phyloP scores from a whole-genome alignment of 108 stramenopile genomes.

The Cyclotella cryptica region DNA sequence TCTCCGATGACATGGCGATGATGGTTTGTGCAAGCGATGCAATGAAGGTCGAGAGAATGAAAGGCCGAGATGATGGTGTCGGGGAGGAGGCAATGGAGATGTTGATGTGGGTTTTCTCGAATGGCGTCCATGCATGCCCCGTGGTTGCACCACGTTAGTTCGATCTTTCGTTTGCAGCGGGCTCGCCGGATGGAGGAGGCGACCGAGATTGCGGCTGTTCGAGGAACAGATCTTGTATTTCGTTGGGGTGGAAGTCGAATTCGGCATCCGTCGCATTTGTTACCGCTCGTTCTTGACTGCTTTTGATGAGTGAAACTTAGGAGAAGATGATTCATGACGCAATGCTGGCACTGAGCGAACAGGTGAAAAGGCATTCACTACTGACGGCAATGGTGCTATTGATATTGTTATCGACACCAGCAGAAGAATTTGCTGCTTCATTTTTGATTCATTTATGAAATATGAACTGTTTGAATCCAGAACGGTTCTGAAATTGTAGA shows the following conservation, averaged over 20 bases:
- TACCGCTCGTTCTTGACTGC: not conserved
- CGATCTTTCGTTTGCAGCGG: constrained; percentile 59
- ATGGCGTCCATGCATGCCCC: constrained; percentile 60
- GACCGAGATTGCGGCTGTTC: not conserved
- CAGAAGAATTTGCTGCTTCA: no score
- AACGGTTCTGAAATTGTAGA: no score
- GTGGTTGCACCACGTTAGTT: constrained; percentile 80
- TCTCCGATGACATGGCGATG: no score
- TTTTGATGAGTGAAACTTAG: not conserved
- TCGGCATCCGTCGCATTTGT: not conserved
- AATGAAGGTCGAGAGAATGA: no score
- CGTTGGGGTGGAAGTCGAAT: not conserved
- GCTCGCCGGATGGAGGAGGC: not conserved
- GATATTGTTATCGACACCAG: no score
- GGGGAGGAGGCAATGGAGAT: no score
- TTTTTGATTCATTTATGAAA: no score
- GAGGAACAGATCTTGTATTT: not conserved
- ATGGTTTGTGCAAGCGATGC: no score
- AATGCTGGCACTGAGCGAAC: not conserved
- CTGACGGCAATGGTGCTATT: not conserved
- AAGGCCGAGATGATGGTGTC: no score
- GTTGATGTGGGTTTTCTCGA: no score
- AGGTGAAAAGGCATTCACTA: not conserved
- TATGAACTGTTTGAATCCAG: no score
- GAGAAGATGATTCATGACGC: not conserved